Conservation (phyloP, 225 moss, liverwort and hornwort genomes). For the Rhytidiadelphus loreus region DNA sequence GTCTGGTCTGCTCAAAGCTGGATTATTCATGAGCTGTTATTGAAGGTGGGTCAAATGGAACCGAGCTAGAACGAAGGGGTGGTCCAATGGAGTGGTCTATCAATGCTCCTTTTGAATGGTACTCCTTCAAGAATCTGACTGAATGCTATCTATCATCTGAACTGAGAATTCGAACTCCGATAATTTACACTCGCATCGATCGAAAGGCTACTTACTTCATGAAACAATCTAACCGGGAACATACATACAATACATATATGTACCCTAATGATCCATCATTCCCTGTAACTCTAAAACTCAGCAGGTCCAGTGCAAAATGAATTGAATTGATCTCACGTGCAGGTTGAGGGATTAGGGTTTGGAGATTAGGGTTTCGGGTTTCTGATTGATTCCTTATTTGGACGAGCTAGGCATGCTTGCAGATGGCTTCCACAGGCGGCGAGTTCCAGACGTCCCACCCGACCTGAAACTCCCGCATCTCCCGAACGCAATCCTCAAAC, state of each 20-base stretch:
- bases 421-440: conserved; percentile 23
- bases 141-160: neutral
- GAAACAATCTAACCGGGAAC: neutral
- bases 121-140: conserved; percentile 12
- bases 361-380: neutral
- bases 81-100: neutral
- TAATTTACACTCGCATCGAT: conserved; percentile 17
- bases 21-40: neutral
- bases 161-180: neutral
- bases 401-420: neutral
- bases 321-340: neutral
- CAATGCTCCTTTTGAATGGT: neutral
- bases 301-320: neutral
- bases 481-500: neutral
- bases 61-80: neutral
- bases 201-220: neutral
- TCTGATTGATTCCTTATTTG: neutral
- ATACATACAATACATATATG: neutral
- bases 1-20: neutral
- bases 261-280: neutral
- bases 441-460: conserved; percentile 69
- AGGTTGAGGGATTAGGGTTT: neutral
- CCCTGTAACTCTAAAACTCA: neutral
- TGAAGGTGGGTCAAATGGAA: conserved; percentile 1
- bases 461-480: conserved; percentile 28